These are phyloP conservation scores for Phoma sp. DNA, from an alignment of 2,329 filamentous ascomycete genomes.

Conservation along the genomic window DNA sequence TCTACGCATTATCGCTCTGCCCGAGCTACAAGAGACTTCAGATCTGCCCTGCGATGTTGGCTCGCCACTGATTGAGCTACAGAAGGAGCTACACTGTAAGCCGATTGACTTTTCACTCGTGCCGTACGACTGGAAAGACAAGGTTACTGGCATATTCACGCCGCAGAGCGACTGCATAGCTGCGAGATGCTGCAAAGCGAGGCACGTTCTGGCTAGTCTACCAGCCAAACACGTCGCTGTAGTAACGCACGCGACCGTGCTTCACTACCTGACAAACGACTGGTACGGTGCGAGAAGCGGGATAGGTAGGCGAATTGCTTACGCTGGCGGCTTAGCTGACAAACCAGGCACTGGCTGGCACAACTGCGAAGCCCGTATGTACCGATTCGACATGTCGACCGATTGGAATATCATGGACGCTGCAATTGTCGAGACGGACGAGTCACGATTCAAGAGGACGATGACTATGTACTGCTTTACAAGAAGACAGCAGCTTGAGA, in stretches of 20 bases:
- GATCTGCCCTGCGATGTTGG: conserved; percentile 78
- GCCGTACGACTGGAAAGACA: conserved; percentile 64
- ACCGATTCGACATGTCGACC: conserved; percentile 21
- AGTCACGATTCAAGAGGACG: conserved; percentile 4
- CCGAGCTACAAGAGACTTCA: conserved; percentile 79
- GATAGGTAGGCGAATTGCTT: conserved; percentile 24
- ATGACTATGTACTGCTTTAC: neutral
- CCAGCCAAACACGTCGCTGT: conserved; percentile 66
- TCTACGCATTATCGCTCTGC: conserved; percentile 64
- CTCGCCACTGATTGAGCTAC: conserved; percentile 49
- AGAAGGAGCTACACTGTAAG: conserved; percentile 66
- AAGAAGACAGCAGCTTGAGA: conserved; percentile 11
- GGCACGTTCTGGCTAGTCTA: conserved; percentile 16
- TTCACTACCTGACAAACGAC: conserved; percentile 84
- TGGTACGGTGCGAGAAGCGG: conserved; percentile 54
- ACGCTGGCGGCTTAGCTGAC: too few relatives aligned
- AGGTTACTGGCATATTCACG: conserved; percentile 36
- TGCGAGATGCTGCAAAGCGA: conserved; percentile 7
- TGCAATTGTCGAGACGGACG: conserved; percentile 16
- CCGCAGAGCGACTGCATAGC: conserved; percentile 48
- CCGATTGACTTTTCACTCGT: conserved; percentile 70
- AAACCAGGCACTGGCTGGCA: conserved; percentile 34
- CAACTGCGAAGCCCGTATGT: conserved; percentile 26
- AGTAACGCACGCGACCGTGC: conserved; percentile 79
- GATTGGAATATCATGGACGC: conserved; percentile 12